Conservation (phyloP, 2,329 filamentous ascomycete genomes). For the Arachnopeziza araneosa region DNA sequence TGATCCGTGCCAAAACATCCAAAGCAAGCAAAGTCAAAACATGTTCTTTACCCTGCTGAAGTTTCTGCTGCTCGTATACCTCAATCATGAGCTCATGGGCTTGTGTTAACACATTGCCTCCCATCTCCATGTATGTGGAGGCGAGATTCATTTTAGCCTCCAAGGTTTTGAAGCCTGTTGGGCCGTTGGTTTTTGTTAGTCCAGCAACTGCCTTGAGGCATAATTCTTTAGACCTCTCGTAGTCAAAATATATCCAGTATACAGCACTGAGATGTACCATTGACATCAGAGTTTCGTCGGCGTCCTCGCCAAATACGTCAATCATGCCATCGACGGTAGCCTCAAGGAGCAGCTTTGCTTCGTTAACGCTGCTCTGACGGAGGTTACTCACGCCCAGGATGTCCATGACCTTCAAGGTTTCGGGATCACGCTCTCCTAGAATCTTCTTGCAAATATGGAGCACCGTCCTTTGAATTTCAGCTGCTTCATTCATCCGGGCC, state of each 20-base stretch:
- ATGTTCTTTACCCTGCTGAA: conserved; percentile 21
- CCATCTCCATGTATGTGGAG: neutral
- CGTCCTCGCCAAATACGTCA: conserved; percentile 2
- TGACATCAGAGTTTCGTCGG: conserved; percentile 9
- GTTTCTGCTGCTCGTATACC: conserved; percentile 11
- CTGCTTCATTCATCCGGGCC: conserved; percentile 22
- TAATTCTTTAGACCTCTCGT: conserved; percentile 18
- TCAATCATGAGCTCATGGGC: conserved; percentile 6
- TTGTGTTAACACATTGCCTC: neutral
- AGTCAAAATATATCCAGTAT: conserved; percentile 5
- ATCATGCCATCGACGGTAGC: conserved; percentile 19
- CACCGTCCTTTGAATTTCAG: conserved; percentile 21
- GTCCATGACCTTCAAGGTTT: conserved; percentile 26
- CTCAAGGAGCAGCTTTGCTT: conserved; percentile 18
- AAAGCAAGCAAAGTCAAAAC: conserved; percentile 25
- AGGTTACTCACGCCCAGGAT: conserved; percentile 18
- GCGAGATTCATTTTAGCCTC: conserved; percentile 23
- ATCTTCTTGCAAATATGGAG: conserved; percentile 16
- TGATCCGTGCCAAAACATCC: conserved; percentile 25
- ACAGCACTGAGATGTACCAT: conserved; percentile 9
- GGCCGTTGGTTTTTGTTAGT: conserved; percentile 1
- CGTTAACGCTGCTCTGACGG: conserved; percentile 23
- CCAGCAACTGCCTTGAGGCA: conserved; percentile 4
- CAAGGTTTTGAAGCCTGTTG: conserved; percentile 19
- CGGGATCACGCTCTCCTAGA: conserved; percentile 22